Base-by-base conservation (phyloP, 2,329 filamentous ascomycete species). In the Diaporthe helianthi region DNA sequence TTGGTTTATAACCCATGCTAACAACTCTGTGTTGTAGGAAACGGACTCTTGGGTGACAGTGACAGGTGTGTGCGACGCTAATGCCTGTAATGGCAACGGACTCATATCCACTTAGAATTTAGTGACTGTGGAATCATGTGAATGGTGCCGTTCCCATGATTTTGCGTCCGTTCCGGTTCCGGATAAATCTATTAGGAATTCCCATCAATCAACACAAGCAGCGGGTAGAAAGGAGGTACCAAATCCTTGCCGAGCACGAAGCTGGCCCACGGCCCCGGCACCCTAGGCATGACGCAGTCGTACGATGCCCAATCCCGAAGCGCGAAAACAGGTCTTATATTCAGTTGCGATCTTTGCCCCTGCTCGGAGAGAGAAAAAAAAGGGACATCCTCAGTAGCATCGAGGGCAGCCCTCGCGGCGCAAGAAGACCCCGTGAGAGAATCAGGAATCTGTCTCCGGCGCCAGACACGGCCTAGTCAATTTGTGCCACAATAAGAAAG, bases 391-490 rank as follows among this genome's bases (percentile, higher is more conserved):
- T 33, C 4, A 13, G 58, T 63, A 63, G 41, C 9, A 63, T 63
- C 24, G 58, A 10, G 41, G 22, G 41, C 26, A 49, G 26, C n/a
- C 15, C 22, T n/a, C 13, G 33, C 54, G 12, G 15, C 54, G 36
- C 15, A 24, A 49, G n/a, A 36, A 22, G 58, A 12, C 41, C 44
- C 41, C 44, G 58, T 63, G 58, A 33, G 44, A 36, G 41, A 46
- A 49, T 33, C 36, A 63, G 44, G 58, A 63, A 63, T 33, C 13
- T 49, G 29, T 63, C 44, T 63, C 58, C 58, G 58, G 41, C 58
- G 29, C 58, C 58, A 49, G 41, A 49, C 22, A 46, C 19, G 26
- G 41, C 13, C n/a, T 8, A 29, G 33, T n/a, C n/a, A n/a, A n/a
- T 31, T 29, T 63, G 58, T 7, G 7, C 29, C 47, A 63, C 58